Percentiles rank a stretch among this genome's conserved stretches.
These are phyloP conservation scores for Arabis alpina DNA, from an alignment of 345 rosid genomes.

Conservation along the genomic window DNA sequence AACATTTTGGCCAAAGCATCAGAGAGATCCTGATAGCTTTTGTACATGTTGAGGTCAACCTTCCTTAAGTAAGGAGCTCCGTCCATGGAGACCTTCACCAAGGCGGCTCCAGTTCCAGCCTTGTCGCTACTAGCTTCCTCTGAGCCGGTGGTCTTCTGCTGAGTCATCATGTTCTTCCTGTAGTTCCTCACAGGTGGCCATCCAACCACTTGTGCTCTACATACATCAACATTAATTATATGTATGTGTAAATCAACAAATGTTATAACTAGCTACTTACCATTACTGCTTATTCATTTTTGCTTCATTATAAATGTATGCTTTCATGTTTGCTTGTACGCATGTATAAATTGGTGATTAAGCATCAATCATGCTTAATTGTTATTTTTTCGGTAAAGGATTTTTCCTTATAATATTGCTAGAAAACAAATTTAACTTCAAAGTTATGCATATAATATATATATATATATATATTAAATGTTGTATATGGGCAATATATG, in stretches of 20 bases:
- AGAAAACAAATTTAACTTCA: constrained; percentile 9
- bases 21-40: constrained; percentile 83
- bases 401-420: background rate
- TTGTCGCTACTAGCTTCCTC: constrained; percentile 42
- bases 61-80: constrained; percentile 97
- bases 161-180: constrained; percentile 84
- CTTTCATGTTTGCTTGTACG: constrained; percentile 37
- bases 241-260: background rate
- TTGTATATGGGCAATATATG: constrained; percentile 3
- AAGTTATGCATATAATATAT: background rate
- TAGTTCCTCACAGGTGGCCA: constrained; percentile 97
- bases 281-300: background rate
- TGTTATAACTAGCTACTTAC: constrained; percentile 16
- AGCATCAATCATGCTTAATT: constrained; percentile 17
- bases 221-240: constrained; percentile 8
- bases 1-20: constrained; percentile 92
- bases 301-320: constrained; percentile 9
- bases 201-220: constrained; percentile 90
- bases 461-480: background rate
- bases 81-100: constrained; percentile 96
- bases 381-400: background rate
- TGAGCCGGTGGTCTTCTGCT: constrained; percentile 55
- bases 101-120: constrained; percentile 59
- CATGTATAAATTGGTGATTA: constrained; percentile 28
- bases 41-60: constrained; percentile 92